Conservation (phyloP, 257 asterid species). For the Scutellaria minor region DNA sequence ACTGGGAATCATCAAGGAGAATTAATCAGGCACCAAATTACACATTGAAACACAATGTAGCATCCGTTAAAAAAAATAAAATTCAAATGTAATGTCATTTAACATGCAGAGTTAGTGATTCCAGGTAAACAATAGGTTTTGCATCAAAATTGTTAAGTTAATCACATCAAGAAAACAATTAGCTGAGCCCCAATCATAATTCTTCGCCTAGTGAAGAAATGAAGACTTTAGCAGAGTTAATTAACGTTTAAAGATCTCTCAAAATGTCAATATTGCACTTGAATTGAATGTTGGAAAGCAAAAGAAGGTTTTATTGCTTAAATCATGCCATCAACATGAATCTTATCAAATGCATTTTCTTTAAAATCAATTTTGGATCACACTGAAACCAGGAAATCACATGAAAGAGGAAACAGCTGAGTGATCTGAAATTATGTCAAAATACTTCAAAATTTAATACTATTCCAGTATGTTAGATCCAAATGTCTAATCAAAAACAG, state of each 20-base stretch:
- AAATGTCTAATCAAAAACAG: conserved; percentile 14
- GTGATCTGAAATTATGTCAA: not conserved
- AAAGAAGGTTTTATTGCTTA: not conserved
- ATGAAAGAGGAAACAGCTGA: not conserved
- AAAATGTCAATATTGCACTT: not conserved
- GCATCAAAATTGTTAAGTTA: conserved; percentile 8
- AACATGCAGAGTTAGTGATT: not conserved
- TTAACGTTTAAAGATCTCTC: not conserved
- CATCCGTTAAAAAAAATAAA: not conserved
- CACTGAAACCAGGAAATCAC: not conserved
- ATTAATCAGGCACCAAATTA: conserved; percentile 25
- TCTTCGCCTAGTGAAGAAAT: not conserved
- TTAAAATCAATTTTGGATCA: conserved; percentile 2
- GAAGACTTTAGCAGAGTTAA: not conserved
- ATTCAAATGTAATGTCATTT: not conserved
- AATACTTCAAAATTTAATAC: not conserved
- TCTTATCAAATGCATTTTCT: conserved; percentile 22
- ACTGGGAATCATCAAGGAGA: conserved; percentile 53
- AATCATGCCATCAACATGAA: conserved; percentile 10
- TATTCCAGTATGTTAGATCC: conserved; percentile 5
- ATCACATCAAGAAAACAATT: not conserved
- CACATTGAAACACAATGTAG: conserved; percentile 3
- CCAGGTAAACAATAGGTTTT: conserved; percentile 4
- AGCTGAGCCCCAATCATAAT: conserved; percentile 3
- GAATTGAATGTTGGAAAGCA: not conserved